Evolutionary conservation across 1,284 basidiomycete genomes (phyloP).

Genomic region (Somion occarium): DNA sequence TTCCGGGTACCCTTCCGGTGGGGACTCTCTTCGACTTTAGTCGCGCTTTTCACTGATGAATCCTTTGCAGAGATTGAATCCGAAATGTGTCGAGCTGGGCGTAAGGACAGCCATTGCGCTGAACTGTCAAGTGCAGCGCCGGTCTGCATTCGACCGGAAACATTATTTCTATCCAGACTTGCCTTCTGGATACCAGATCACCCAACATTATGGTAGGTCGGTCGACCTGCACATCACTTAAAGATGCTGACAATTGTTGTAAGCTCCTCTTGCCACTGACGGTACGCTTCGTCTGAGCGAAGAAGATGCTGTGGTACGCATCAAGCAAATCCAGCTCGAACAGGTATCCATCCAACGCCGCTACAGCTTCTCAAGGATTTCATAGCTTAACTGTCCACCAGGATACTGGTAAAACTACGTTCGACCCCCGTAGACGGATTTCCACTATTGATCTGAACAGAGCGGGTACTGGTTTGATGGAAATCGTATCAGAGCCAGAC

Average conservation of each 20-base stretch:
- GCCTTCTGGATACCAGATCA: slow-evolving; percentile 94
- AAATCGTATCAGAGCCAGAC: slow-evolving; percentile 95
- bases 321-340: slow-evolving; percentile 94
- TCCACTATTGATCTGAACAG: slow-evolving; percentile 87
- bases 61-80: slow-evolving; percentile 62
- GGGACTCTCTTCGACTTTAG: too few species aligned
- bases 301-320: slow-evolving; percentile 53
- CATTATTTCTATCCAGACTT: slow-evolving; percentile 98
- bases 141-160: slow-evolving; percentile 92
- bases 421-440: slow-evolving; percentile 48
- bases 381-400: slow-evolving; percentile 26
- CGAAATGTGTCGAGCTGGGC: slow-evolving; percentile 77
- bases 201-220: slow-evolving; percentile 83
- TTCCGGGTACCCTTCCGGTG: slow-evolving; percentile 92
- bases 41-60: neutral
- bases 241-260: neutral
- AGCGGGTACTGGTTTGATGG: slow-evolving; percentile 87
- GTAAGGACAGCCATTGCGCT: slow-evolving; percentile 83
- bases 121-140: slow-evolving; percentile 61
- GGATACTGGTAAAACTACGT: slow-evolving; percentile 94
- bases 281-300: slow-evolving; percentile 57
- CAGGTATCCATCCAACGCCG: slow-evolving; percentile 55
- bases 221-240: neutral
- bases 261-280: slow-evolving; percentile 76
- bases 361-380: slow-evolving; percentile 2